Conservation (phyloP, 306 rosid genomes). For the Mucuna pruriens region DNA sequence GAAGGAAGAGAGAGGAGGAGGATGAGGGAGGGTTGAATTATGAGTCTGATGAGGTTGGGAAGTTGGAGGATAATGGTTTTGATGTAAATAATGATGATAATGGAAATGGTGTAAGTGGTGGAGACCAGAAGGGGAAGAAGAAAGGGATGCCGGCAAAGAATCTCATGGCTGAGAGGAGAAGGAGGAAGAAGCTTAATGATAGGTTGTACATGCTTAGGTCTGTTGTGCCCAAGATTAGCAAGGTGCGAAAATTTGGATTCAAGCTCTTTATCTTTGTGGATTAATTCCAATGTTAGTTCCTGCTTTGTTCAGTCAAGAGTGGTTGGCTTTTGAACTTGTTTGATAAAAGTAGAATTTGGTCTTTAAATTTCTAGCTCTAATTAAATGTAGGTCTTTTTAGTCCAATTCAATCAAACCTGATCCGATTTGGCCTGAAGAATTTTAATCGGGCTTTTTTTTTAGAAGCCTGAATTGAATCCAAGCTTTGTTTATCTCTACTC, state of each 20-base stretch:
- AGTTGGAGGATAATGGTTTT: conserved; percentile 54
- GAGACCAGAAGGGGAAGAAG: conserved; percentile 75
- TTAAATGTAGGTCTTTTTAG: not conserved
- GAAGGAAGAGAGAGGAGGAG: conserved; percentile 47
- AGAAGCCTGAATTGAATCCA: not conserved
- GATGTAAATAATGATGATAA: conserved; percentile 46
- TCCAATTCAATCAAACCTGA: not conserved
- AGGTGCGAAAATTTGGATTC: conserved; percentile 46
- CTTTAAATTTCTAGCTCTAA: not conserved
- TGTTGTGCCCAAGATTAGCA: conserved; percentile 88
- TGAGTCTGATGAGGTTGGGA: conserved; percentile 61
- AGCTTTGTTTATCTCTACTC: not conserved
- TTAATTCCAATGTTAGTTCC: not conserved
- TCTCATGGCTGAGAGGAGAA: conserved; percentile 87
- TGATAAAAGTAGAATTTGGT: not conserved
- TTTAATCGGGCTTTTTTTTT: too few relatives aligned
- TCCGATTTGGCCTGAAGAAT: too few relatives aligned
- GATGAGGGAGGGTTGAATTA: conserved; percentile 62
- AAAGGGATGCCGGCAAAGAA: conserved; percentile 81
- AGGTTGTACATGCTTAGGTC: conserved; percentile 76
- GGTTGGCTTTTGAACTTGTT: not conserved
- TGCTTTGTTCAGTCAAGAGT: not conserved
- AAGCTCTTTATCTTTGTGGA: not conserved
- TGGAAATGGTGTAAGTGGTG: conserved; percentile 30
- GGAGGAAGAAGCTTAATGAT: conserved; percentile 63